Conservation (phyloP, 768 basidiomycete species). For the Sistotremastrum suecicum region DNA sequence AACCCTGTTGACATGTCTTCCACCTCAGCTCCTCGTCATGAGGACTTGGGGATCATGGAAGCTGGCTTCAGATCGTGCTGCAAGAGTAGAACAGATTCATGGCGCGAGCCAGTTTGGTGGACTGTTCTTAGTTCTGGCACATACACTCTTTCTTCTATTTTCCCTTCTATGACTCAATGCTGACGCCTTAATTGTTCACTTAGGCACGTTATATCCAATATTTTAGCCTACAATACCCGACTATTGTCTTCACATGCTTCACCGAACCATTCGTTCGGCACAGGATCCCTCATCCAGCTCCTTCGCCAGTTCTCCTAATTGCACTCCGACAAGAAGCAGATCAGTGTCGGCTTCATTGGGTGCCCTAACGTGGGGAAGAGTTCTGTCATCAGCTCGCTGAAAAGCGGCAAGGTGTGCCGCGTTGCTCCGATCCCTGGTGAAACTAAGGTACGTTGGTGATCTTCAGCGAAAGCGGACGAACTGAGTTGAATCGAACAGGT, state of each 20-base stretch:
- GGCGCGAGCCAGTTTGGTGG: not conserved
- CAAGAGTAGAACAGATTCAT: slow-evolving; percentile 15
- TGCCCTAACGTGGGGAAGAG: slow-evolving; percentile 99
- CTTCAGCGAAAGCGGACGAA: too few relatives aligned
- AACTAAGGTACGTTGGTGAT: slow-evolving; percentile 47
- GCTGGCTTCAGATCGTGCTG: slow-evolving; percentile 12
- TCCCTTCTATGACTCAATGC: slow-evolving; percentile 1
- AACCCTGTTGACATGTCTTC: slow-evolving; percentile 13
- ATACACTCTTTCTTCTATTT: slow-evolving; percentile 18
- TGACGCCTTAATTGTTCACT: not conserved
- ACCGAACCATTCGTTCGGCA: slow-evolving; percentile 97
- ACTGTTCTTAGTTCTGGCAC: slow-evolving; percentile 29
- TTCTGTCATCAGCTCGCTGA: slow-evolving; percentile 95
- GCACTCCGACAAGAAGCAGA: slow-evolving; percentile 98
- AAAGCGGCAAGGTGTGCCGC: slow-evolving; percentile 92
- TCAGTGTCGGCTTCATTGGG: slow-evolving; percentile 94
- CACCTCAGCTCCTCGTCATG: slow-evolving; percentile 18
- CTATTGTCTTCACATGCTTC: slow-evolving; percentile 96
- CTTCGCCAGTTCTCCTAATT: slow-evolving; percentile 92
- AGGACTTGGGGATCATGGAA: slow-evolving; percentile 17
- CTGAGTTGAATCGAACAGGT: slow-evolving; percentile 26
- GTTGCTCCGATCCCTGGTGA: slow-evolving; percentile 97
- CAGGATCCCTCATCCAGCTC: slow-evolving; percentile 94
- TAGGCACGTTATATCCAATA: slow-evolving; percentile 94
- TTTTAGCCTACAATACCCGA: slow-evolving; percentile 87